phyloP scores from a whole-genome alignment of 2,329 filamentous ascomycete genomes.

The Ascochyta fabae region DNA sequence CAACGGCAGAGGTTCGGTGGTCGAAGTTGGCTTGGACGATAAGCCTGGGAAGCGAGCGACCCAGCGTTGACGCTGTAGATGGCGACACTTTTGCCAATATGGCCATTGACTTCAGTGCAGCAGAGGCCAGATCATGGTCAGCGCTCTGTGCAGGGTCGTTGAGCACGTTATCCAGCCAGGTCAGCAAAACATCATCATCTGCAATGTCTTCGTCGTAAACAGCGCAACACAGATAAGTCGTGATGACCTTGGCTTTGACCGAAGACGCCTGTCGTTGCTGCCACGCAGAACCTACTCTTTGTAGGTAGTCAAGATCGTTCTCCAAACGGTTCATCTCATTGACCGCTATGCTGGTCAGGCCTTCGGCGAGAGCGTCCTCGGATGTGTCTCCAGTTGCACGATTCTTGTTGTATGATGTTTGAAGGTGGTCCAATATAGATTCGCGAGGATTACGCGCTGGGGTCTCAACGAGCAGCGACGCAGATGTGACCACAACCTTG shows the following conservation, averaged over 20 bases:
- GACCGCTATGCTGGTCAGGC: constrained; percentile 73
- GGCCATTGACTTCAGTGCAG: constrained; percentile 81
- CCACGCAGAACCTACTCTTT: constrained; percentile 76
- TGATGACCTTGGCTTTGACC: constrained; percentile 81
- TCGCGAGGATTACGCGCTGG: constrained; percentile 64
- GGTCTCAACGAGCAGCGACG: constrained; percentile 72
- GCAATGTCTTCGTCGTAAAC: constrained; percentile 81
- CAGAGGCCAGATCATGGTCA: constrained; percentile 76
- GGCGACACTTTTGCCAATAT: constrained; percentile 79
- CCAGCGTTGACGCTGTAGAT: constrained; percentile 74
- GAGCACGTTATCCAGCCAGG: constrained; percentile 85
- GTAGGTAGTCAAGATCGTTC: constrained; percentile 86
- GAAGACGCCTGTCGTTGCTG: constrained; percentile 87
- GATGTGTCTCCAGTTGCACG: constrained; percentile 26
- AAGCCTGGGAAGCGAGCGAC: constrained; percentile 80
- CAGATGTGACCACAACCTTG: constrained; percentile 79
- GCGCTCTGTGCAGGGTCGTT: constrained; percentile 82
- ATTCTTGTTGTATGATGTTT: constrained; percentile 24
- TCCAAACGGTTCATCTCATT: constrained; percentile 89
- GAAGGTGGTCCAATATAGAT: constrained; percentile 75
- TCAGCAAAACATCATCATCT: constrained; percentile 77
- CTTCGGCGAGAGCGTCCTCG: constrained; percentile 53
- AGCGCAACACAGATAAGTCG: constrained; percentile 84
- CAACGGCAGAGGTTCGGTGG: constrained; percentile 72
- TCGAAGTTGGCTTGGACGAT: constrained; percentile 83